These are phyloP conservation scores for Eucalyptus sp. DNA, from an alignment of 345 rosid genomes.

Conservation along the genomic window DNA sequence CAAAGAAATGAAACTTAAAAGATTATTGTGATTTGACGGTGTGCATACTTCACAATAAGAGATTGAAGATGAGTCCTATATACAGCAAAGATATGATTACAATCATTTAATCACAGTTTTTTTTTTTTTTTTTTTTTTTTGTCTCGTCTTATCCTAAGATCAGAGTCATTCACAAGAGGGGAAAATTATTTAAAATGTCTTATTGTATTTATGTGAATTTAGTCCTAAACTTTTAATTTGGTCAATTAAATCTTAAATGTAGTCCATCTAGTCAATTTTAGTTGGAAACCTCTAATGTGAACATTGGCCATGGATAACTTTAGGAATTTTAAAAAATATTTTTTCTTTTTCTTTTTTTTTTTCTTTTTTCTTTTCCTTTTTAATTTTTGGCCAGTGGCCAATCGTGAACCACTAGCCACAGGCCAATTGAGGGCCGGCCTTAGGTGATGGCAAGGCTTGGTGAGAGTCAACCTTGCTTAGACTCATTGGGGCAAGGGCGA, in stretches of 20 bases:
- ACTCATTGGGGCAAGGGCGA: neutral
- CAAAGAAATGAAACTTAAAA: neutral
- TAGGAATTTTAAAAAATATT: no score
- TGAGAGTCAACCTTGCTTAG: no score
- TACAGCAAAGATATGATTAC: neutral
- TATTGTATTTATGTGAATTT: no score
- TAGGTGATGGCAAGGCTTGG: no score
- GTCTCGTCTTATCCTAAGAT: no score
- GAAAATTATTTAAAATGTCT: no score
- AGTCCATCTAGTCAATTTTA: no score
- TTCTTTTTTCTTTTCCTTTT: no score
- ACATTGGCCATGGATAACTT: neutral
- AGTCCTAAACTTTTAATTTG: no score
- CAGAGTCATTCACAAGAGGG: no score
- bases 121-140: no score
- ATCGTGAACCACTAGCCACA: neutral
- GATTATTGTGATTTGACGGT: neutral
- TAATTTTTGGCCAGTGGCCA: neutral
- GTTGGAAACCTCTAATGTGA: neutral
- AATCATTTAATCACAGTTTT: neutral
- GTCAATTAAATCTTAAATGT: no score
- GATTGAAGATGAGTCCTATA: neutral
- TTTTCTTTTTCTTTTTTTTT: fast-evolving
- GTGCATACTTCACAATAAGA: neutral
- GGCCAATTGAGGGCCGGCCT: fast-evolving